phyloP scores from a whole-genome alignment of 306 rosid genomes.

The Rubus parviflorus region DNA sequence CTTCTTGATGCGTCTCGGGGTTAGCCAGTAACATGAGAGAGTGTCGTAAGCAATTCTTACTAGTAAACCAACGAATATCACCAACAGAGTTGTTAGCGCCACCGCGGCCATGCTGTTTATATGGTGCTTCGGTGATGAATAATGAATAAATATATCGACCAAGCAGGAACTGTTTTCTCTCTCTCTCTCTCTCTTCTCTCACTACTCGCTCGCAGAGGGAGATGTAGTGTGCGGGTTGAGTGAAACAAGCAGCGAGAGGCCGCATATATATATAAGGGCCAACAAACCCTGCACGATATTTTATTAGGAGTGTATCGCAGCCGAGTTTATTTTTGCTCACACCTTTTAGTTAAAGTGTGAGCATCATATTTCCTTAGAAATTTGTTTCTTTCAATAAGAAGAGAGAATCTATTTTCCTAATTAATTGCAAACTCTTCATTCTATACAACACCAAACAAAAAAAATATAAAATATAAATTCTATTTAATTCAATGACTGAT shows the following conservation, averaged over 20 bases:
- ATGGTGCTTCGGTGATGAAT: neutral
- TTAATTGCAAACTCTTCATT: too few relatives aligned
- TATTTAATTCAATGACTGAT: too few relatives aligned
- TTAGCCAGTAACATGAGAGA: constrained; percentile 57
- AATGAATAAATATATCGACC: neutral
- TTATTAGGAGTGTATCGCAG: too few relatives aligned
- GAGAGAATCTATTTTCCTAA: too few relatives aligned
- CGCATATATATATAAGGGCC: neutral
- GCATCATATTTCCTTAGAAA: too few relatives aligned
- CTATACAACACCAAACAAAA: too few relatives aligned
- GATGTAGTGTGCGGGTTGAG: constrained; percentile 4
- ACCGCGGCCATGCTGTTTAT: constrained; percentile 37
- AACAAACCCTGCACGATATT: neutral
- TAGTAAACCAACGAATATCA: constrained; percentile 33
- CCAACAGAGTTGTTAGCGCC: constrained; percentile 36
- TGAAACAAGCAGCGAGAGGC: constrained; percentile 1
- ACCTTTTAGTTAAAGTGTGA: too few relatives aligned
- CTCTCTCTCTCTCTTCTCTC: neutral
- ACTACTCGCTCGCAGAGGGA: neutral
- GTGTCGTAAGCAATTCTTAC: constrained; percentile 49
- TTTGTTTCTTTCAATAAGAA: too few relatives aligned
- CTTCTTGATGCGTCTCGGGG: constrained; percentile 67
- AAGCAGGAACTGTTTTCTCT: neutral
- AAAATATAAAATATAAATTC: too few relatives aligned
- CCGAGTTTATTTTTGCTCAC: too few relatives aligned